A percentile compares a stretch with the other conserved stretches of the same genome.
Conservation (phyloP, 2,329 filamentous ascomycete genomes). For the Fusarium caatingaense region DNA sequence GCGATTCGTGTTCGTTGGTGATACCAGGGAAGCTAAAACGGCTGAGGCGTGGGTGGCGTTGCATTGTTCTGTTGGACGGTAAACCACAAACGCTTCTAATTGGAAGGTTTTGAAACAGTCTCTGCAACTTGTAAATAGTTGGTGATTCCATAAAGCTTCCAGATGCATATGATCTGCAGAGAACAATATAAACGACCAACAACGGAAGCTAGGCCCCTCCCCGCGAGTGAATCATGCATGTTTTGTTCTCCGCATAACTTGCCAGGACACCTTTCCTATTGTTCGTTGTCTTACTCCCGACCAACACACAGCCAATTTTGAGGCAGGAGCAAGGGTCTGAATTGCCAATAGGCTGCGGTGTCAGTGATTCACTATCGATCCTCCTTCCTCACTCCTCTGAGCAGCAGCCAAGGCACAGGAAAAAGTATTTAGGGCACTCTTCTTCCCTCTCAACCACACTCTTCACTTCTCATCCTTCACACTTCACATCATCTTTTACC, state of each 20-base stretch:
- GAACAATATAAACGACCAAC: not conserved
- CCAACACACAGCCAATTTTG: not conserved
- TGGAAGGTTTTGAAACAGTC: not conserved
- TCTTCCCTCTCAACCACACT: not conserved
- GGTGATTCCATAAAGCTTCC: not conserved
- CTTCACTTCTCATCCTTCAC: not conserved
- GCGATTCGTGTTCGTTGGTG: not conserved
- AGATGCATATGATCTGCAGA: not conserved
- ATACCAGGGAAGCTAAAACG: not conserved
- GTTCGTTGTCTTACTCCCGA: not conserved
- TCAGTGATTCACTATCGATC: slow-evolving; percentile 1
- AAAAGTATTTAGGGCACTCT: not conserved
- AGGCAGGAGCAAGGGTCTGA: not conserved
- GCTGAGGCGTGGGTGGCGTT: not conserved
- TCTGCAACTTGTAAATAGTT: not conserved
- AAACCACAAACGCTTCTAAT: not conserved
- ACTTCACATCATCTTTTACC: too few species aligned
- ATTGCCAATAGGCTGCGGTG: too few species aligned
- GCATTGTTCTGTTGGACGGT: not conserved
- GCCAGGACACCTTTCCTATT: not conserved
- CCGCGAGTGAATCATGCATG: not conserved
- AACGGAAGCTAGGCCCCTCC: not conserved
- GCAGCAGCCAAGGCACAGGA: not conserved
- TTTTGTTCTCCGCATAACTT: not conserved
- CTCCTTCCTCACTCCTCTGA: not conserved